These are phyloP conservation scores for Prunus armeniaca DNA, from an alignment of 306 rosid genomes.

Conservation along the genomic window DNA sequence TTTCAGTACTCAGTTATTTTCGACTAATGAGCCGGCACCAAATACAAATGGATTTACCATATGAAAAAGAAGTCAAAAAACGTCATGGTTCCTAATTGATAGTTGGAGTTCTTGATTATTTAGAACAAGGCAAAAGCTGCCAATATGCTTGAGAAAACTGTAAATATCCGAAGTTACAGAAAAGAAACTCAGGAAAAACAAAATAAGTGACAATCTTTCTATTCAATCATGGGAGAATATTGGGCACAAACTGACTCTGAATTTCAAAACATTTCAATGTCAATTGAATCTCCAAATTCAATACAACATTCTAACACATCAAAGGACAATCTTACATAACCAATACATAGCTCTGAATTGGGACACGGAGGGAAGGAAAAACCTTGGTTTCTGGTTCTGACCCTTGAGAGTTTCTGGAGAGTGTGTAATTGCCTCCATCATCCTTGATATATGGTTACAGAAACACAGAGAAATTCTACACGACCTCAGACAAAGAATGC, in stretches of 20 bases:
- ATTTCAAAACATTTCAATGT: conserved; percentile 8
- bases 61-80: no score
- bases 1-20: no score
- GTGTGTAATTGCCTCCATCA: not conserved
- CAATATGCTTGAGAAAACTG: not conserved
- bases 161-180: not conserved
- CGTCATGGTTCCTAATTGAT: no score
- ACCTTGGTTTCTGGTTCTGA: not conserved
- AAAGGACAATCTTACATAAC: conserved; percentile 5
- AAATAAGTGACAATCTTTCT: not conserved
- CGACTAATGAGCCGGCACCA: not conserved
- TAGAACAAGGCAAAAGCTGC: no score
- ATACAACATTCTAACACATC: conserved; percentile 11
- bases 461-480: not conserved
- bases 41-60: not conserved
- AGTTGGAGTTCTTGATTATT: no score
- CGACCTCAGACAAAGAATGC: conserved; percentile 6
- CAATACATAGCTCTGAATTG: not conserved
- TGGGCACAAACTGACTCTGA: conserved; percentile 21
- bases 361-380: not conserved
- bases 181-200: not conserved
- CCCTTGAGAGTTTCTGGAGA: conserved; percentile 2
- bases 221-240: not conserved
- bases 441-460: not conserved
- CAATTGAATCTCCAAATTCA: conserved; percentile 1